phyloP scores from a whole-genome alignment of 495 filamentous ascomycete species.

The Aspergillus steynii region DNA sequence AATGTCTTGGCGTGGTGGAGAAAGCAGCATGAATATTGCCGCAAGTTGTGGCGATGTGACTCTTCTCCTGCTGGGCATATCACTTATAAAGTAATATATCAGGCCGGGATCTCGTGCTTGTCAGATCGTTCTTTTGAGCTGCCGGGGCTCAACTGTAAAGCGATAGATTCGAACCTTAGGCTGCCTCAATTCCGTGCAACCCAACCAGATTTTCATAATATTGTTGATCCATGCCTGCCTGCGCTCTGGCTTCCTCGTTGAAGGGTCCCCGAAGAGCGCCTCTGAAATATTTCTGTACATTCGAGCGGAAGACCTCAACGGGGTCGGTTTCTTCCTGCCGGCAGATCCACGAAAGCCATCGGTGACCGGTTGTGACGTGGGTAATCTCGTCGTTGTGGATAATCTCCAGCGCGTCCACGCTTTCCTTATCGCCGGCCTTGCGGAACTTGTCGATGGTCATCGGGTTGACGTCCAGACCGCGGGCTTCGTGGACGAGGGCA shows the following conservation, averaged over 20 bases:
- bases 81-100: too few relatives aligned
- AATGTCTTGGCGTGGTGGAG: too few relatives aligned
- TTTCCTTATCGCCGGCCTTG: slow-evolving; percentile 43
- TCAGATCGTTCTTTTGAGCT: too few relatives aligned
- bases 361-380: slow-evolving; percentile 55
- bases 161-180: too few relatives aligned
- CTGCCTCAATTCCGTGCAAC: too few relatives aligned
- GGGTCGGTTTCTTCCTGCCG: slow-evolving; percentile 50
- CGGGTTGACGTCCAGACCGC: slow-evolving; percentile 54
- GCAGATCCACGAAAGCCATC: slow-evolving; percentile 56
- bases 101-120: too few relatives aligned
- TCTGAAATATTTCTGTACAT: slow-evolving; percentile 49
- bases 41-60: too few relatives aligned
- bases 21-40: too few relatives aligned
- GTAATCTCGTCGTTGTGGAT: slow-evolving; percentile 58
- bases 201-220: slow-evolving; percentile 41
- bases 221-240: slow-evolving; percentile 50
- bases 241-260: slow-evolving; percentile 48
- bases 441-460: slow-evolving; percentile 57
- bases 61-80: too few relatives aligned
- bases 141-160: too few relatives aligned
- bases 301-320: slow-evolving; percentile 50
- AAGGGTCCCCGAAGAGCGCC: slow-evolving; percentile 50
- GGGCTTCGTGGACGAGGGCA: slow-evolving; percentile 53
- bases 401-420: slow-evolving; percentile 44